Percentiles rank a stretch among this genome's conserved stretches.
Conservation (phyloP, 1,284 basidiomycete genomes). For the Pterulicium gracile region DNA sequence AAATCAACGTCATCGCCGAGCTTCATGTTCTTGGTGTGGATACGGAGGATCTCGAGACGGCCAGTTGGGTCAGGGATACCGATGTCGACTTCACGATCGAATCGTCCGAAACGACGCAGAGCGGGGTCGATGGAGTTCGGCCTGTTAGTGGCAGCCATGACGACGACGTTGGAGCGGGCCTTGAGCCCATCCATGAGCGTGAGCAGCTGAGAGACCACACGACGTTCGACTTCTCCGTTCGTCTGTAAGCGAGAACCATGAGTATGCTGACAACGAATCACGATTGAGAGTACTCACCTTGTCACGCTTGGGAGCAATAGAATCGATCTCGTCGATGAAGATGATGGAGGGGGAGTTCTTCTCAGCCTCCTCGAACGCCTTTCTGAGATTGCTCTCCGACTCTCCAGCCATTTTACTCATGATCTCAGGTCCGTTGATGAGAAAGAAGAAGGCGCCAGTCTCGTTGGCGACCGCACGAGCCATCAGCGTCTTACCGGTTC, state of each 20-base stretch:
- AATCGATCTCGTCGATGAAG: slow-evolving; percentile 99
- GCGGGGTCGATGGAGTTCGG: slow-evolving; percentile 99
- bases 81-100: slow-evolving; percentile 99
- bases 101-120: slow-evolving; percentile 95
- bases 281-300: slow-evolving; percentile 46
- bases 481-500: slow-evolving; percentile 98
- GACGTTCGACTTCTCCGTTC: slow-evolving; percentile 98
- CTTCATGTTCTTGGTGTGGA: slow-evolving; percentile 99
- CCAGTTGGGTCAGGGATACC: slow-evolving; percentile 98
- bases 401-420: slow-evolving; percentile 99
- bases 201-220: slow-evolving; percentile 95
- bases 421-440: slow-evolving; percentile 99
- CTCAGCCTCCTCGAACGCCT: slow-evolving; percentile 98
- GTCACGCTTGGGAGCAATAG: slow-evolving; percentile 98
- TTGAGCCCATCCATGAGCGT: slow-evolving; percentile 99
- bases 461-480: slow-evolving; percentile 98
- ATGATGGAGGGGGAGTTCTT: slow-evolving; percentile 99
- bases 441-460: slow-evolving; percentile 99
- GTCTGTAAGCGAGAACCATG: slow-evolving; percentile 43
- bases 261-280: neutral
- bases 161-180: slow-evolving; percentile 96
- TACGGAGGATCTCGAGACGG: slow-evolving; percentile 95
- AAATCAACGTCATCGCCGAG: slow-evolving; percentile 96
- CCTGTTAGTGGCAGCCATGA: slow-evolving; percentile 98
- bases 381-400: slow-evolving; percentile 92